Evolutionary conservation across 2,329 filamentous ascomycete genomes (phyloP), one percentile per base, ranked within the genome.

Genomic region (Pseudogymnoascus verrucosus): DNA sequence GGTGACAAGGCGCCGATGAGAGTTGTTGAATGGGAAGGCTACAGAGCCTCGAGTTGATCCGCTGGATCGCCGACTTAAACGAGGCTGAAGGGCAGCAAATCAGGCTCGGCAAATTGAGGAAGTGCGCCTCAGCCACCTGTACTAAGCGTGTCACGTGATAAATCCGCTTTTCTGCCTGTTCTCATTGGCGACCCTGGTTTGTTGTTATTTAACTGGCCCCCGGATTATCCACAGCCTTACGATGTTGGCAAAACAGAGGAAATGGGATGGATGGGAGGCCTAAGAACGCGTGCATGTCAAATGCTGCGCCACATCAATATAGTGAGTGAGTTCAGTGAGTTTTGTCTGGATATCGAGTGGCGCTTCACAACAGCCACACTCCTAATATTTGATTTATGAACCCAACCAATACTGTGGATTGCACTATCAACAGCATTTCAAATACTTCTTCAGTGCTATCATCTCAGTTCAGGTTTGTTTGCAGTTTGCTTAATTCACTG

Each of bases 1-100:
- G 36, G 31, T 37, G 57, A 37, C 36, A 39, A 37, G 57, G 31
- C 57, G 57, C 12, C 36, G 57, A 39, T 60, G 57, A 60, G 57
- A 39, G 31, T 60, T 54, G 44, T 54, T 54, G 44, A 60, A 37
- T 36, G 36, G 57, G 57, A 60, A 60, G 57, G 57, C 57, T 60
- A 37, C 57, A 60, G 57, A 60, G 57, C 57, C 57, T 60, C 57
- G 57, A 60, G 57, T 26, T 21, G 16, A 37, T 60, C 57, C 31
- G 57, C 31, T 36, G 5, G 57, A 37, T 37, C 36, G 57, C 57
- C 36, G 57, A 39, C 31, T 60, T 60, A 60, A 60, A 60, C 57
- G 57, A 60, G 57, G 57, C 57, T 60, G 57, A 54, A 47, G 44
- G 23, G 44, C 44, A 54, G 44, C 44, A 54, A 54, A 54, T 54